Conservation (phyloP, 257 asterid genomes). For the Solanum lycopersicoides region DNA sequence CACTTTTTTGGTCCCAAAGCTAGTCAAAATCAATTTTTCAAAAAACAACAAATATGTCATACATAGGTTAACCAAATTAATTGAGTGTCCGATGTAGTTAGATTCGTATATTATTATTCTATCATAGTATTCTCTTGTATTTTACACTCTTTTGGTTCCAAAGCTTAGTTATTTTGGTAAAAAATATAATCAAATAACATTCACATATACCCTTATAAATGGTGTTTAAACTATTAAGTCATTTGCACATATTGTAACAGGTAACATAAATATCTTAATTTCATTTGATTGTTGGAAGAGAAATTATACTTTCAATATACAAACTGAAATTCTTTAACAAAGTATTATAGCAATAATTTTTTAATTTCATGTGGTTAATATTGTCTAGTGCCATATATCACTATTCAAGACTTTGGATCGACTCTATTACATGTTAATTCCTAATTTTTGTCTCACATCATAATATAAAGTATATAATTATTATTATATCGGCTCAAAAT, state of each 20-base stretch:
- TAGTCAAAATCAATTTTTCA: no score
- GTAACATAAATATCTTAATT: no score
- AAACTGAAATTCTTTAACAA: background rate
- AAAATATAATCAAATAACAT: background rate
- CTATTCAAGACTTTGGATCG: background rate
- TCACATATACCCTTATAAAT: no score
- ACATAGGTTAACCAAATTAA: background rate
- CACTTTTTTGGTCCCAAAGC: background rate
- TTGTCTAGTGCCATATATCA: background rate
- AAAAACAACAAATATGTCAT: no score
- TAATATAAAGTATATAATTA: background rate
- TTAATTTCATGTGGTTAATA: background rate
- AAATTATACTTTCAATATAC: no score
- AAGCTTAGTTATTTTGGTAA: background rate
- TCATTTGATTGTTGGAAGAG: no score
- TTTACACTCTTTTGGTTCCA: background rate
- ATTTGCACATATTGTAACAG: no score
- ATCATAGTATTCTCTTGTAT: background rate
- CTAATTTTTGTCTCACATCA: background rate
- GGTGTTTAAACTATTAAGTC: no score
- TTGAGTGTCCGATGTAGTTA: background rate
- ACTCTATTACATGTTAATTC: background rate
- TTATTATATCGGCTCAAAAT: background rate
- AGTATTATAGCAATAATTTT: background rate
- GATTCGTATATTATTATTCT: background rate